phyloP scores from a whole-genome alignment of 1,284 basidiomycete species.

The Irpex lacteus region DNA sequence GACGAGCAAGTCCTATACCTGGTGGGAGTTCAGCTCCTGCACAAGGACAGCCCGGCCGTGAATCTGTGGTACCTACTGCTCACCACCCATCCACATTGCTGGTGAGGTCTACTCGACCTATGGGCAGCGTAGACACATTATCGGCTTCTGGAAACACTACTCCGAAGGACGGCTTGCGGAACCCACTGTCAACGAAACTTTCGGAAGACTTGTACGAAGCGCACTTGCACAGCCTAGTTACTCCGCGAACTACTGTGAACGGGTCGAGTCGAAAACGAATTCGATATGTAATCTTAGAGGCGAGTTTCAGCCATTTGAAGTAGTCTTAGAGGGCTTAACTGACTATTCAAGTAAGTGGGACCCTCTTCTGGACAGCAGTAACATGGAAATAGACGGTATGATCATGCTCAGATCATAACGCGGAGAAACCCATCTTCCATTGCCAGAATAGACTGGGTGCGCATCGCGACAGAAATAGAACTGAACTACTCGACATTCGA shows the following conservation, averaged over 20 bases:
- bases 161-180: constrained; percentile 23
- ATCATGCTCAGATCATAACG: not conserved
- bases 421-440: constrained; percentile 14
- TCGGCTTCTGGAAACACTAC: constrained; percentile 27
- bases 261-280: constrained; percentile 70
- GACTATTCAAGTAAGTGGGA: constrained; percentile 57
- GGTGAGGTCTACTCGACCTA: constrained; percentile 72
- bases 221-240: constrained; percentile 70
- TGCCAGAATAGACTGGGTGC: constrained; percentile 72
- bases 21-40: not conserved
- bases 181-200: constrained; percentile 48
- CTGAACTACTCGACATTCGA: constrained; percentile 85
- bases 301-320: constrained; percentile 29
- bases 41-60: constrained; percentile 15
- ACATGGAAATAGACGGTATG: constrained; percentile 75
- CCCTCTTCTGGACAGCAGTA: constrained; percentile 85
- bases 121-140: constrained; percentile 45
- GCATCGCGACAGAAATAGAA: constrained; percentile 88
- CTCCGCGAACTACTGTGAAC: constrained; percentile 63
- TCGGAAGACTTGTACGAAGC: constrained; percentile 66
- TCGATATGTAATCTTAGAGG: constrained; percentile 79
- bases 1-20: constrained; percentile 41
- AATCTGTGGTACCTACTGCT: constrained; percentile 6
- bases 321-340: constrained; percentile 6
- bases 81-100: constrained; percentile 50